Conservation (phyloP, 2,329 filamentous ascomycete species). For the Penicillium sclerotiorum region DNA sequence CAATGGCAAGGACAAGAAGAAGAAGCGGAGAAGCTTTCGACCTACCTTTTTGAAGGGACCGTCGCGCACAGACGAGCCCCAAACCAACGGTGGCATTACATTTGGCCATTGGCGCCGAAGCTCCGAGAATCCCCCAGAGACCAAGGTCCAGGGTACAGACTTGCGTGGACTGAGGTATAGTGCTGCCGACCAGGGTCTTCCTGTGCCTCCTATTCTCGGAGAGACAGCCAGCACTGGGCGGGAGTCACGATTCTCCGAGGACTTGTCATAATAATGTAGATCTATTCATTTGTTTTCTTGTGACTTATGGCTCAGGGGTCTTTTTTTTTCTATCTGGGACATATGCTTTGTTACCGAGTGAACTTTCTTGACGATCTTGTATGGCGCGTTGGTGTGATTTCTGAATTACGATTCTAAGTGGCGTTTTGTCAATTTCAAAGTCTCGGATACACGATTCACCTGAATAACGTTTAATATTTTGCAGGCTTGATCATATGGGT, state of each 20-base stretch:
- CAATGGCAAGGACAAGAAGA: conserved; percentile 20
- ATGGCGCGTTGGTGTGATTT: neutral
- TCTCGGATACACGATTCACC: neutral
- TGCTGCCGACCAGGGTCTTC: conserved; percentile 34
- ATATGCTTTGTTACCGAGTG: too few relatives aligned
- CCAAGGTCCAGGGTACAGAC: conserved; percentile 19
- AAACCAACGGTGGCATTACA: conserved; percentile 21
- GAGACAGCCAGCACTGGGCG: conserved; percentile 32
- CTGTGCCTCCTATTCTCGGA: conserved; percentile 30
- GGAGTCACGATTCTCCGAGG: conserved; percentile 42
- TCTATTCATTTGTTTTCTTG: neutral
- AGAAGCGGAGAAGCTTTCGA: conserved; percentile 30
- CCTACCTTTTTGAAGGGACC: conserved; percentile 31
- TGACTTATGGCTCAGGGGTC: conserved; percentile 9
- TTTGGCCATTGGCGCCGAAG: conserved; percentile 6
- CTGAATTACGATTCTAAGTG: neutral
- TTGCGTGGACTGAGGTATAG: conserved; percentile 31
- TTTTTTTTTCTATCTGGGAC: too few relatives aligned
- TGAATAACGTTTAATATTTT: neutral
- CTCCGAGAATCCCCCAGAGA: conserved; percentile 13
- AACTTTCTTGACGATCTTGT: neutral
- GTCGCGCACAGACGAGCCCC: conserved; percentile 22
- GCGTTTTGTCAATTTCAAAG: neutral
- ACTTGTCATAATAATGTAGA: conserved; percentile 28
- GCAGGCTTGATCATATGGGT: too few relatives aligned